Percentiles rank a stretch among this genome's conserved stretches.
Evolutionary conservation across 202 grass and related monocot species (phyloP).

Genomic region (Elaeis oleifera): DNA sequence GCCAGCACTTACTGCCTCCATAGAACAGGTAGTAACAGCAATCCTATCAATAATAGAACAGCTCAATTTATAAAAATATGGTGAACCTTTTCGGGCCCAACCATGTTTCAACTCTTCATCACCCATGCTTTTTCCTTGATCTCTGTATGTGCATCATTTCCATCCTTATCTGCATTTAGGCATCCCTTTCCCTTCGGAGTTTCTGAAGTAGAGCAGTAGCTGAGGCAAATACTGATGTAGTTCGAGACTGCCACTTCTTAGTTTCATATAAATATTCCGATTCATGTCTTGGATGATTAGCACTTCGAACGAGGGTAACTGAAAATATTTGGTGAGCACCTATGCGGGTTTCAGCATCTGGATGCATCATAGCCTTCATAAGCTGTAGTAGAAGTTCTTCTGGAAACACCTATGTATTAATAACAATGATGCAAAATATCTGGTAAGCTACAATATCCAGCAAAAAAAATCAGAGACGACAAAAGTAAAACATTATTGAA

Average conservation of each 20-base stretch:
- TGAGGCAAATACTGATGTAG: conserved; percentile 91
- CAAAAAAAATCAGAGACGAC: background rate
- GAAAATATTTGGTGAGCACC: conserved; percentile 88
- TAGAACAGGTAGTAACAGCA: conserved; percentile 33
- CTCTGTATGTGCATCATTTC: conserved; percentile 36
- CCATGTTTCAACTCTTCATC: conserved; percentile 56
- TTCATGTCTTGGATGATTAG: conserved; percentile 58
- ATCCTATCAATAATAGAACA: conserved; percentile 62
- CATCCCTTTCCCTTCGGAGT: conserved; percentile 84
- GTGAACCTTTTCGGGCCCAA: conserved; percentile 46
- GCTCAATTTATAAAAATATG: conserved; percentile 79
- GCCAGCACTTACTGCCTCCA: conserved; percentile 32
- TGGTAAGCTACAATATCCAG: conserved; percentile 3
- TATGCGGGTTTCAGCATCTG: conserved; percentile 82
- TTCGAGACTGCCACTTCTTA: conserved; percentile 78
- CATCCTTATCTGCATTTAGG: conserved; percentile 61
- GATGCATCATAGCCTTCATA: conserved; percentile 78
- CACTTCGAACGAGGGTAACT: conserved; percentile 49
- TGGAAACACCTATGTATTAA: conserved; percentile 65
- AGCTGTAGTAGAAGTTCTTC: conserved; percentile 83
- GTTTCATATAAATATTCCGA: conserved; percentile 79
- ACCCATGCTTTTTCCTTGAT: conserved; percentile 38
- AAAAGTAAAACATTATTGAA: conserved; percentile 9
- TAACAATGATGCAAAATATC: conserved; percentile 10
- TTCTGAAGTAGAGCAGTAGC: conserved; percentile 96